phyloP scores from a whole-genome alignment of 768 basidiomycete genomes.

The Lentinus brumalis region DNA sequence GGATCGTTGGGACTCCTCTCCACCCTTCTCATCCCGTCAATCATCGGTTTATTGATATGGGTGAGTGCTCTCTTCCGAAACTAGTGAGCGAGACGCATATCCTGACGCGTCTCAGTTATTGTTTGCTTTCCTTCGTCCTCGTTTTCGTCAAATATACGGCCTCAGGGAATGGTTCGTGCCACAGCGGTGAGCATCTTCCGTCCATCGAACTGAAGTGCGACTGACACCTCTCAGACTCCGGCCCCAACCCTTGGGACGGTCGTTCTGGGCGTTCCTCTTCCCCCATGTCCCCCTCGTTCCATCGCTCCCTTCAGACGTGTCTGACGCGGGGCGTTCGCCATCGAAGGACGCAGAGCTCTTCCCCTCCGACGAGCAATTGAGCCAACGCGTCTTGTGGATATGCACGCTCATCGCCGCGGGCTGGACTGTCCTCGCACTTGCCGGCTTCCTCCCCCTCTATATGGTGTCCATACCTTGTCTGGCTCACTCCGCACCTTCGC shows the following conservation, averaged over 20 bases:
- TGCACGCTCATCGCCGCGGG: conserved; percentile 63
- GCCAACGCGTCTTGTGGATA: conserved; percentile 70
- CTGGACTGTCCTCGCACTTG: conserved; percentile 70
- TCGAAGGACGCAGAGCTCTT: conserved; percentile 56
- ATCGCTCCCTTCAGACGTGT: conserved; percentile 54
- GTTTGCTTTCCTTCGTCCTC: conserved; percentile 70
- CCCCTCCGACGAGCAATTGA: conserved; percentile 75
- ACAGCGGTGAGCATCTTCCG: conserved; percentile 53
- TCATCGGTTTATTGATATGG: conserved; percentile 68
- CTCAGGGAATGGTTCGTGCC: conserved; percentile 79
- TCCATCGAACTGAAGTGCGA: conserved; percentile 1
- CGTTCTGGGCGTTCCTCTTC: conserved; percentile 68
- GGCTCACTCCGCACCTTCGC: conserved; percentile 46
- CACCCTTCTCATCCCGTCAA: conserved; percentile 56
- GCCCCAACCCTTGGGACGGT: conserved; percentile 58
- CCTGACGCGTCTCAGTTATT: conserved; percentile 43
- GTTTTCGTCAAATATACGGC: conserved; percentile 70
- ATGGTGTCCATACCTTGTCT: conserved; percentile 70
- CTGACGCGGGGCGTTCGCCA: conserved; percentile 52
- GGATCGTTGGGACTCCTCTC: conserved; percentile 63
- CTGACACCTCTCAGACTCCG: conserved; percentile 50
- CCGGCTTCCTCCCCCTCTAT: conserved; percentile 74
- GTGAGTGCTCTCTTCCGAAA: conserved; percentile 41
- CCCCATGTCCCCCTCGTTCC: conserved; percentile 72
- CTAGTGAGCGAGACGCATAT: background rate